Percentiles rank a stretch among this genome's conserved stretches.
Conservation (phyloP, 2,329 filamentous ascomycete genomes). For the Fusarium torreyae region DNA sequence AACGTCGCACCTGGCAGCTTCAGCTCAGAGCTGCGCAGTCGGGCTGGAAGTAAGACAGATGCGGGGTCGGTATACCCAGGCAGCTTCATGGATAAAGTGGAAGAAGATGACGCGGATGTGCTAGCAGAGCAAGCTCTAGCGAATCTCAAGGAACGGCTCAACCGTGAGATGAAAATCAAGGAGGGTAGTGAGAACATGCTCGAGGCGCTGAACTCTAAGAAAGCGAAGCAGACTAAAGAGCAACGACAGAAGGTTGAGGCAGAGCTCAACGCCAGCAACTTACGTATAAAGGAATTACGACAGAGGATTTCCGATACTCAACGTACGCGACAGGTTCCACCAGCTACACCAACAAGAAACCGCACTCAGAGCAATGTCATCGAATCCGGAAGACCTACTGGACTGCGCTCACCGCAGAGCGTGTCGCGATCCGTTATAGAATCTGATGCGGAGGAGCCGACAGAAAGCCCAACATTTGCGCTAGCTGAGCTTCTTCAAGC, state of each 20-base stretch:
- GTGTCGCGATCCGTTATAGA: slow-evolving; percentile 69
- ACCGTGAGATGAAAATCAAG: slow-evolving; percentile 98
- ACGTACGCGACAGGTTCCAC: slow-evolving; percentile 62
- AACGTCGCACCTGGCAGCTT: slow-evolving; percentile 87
- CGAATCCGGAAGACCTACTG: slow-evolving; percentile 62
- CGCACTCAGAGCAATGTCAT: slow-evolving; percentile 65
- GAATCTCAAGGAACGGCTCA: slow-evolving; percentile 85
- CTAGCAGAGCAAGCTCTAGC: slow-evolving; percentile 81
- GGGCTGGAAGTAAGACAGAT: slow-evolving; percentile 57
- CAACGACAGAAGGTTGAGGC: slow-evolving; percentile 85
- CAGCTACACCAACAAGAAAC: slow-evolving; percentile 67
- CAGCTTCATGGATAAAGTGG: slow-evolving; percentile 68
- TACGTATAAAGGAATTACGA: slow-evolving; percentile 74
- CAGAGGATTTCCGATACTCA: slow-evolving; percentile 74
- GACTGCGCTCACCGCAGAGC: slow-evolving; percentile 71
- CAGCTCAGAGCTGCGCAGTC: slow-evolving; percentile 85
- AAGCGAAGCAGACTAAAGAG: slow-evolving; percentile 94
- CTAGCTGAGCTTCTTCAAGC: slow-evolving; percentile 92
- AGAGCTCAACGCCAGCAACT: slow-evolving; percentile 91
- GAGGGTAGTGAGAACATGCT: slow-evolving; percentile 98
- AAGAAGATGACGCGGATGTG: slow-evolving; percentile 71
- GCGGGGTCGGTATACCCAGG: slow-evolving; percentile 55
- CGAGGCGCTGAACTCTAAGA: slow-evolving; percentile 94
- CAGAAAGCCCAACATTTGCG: slow-evolving; percentile 92
- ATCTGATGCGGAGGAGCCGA: slow-evolving; percentile 76